Percentiles rank a stretch among this genome's conserved stretches.
Evolutionary conservation across 495 filamentous ascomycete species (phyloP).

Genomic region (Talaromyces proteolyticus): DNA sequence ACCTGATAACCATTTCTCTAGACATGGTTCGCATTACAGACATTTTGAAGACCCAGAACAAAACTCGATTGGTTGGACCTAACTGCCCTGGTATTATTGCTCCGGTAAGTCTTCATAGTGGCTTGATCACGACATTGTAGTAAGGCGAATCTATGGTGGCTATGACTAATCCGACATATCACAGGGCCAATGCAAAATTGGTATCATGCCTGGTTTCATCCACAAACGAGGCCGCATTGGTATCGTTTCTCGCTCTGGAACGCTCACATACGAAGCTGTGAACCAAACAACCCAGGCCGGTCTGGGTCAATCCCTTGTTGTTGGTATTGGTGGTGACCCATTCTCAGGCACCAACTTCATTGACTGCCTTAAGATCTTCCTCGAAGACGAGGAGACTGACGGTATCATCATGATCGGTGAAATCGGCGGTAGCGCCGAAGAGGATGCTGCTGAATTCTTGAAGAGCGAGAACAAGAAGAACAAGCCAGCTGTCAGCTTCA

Average conservation of each 20-base stretch:
- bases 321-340: constrained; percentile 97
- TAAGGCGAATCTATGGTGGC: background rate
- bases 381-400: constrained; percentile 93
- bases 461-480: constrained; percentile 83
- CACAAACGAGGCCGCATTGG: constrained; percentile 98
- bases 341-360: constrained; percentile 99
- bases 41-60: constrained; percentile 94
- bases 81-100: constrained; percentile 99
- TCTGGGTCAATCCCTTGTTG: constrained; percentile 93
- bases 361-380: constrained; percentile 95
- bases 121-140: background rate
- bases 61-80: constrained; percentile 92
- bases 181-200: constrained; percentile 98
- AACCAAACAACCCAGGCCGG: constrained; percentile 98
- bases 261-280: constrained; percentile 98
- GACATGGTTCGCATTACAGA: constrained; percentile 99
- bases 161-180: constrained; percentile 6
- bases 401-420: constrained; percentile 99
- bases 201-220: constrained; percentile 99
- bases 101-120: constrained; percentile 41
- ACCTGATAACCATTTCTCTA: constrained; percentile 20
- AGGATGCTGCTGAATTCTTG: constrained; percentile 95
- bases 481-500: constrained; percentile 97
- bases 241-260: constrained; percentile 97
- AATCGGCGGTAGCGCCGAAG: constrained; percentile 95